phyloP scores from a whole-genome alignment of 2,329 filamentous ascomycete species.

The Ustulina deusta region DNA sequence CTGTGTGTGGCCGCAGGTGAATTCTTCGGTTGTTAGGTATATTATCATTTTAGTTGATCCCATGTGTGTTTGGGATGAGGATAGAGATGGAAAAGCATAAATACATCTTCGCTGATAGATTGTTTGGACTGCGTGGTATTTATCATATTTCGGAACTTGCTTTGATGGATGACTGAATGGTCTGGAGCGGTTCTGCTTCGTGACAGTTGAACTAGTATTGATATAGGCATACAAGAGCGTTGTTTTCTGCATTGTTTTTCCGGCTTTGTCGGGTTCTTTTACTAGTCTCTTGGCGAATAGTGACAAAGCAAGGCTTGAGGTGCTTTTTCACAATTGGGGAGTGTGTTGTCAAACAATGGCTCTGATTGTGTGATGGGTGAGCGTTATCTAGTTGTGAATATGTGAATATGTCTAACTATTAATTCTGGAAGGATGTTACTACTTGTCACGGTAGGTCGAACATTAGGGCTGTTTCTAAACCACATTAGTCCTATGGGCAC shows the following conservation, averaged over 20 bases:
- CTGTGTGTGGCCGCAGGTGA: slow-evolving; percentile 37
- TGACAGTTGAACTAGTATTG: background rate
- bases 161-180: background rate
- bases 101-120: background rate
- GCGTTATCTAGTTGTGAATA: background rate
- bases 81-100: background rate
- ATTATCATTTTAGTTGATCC: slow-evolving; percentile 35
- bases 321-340: background rate
- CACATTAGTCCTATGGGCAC: background rate
- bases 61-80: background rate
- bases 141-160: background rate
- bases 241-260: background rate
- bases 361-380: background rate
- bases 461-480: background rate
- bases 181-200: too few species aligned
- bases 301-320: background rate
- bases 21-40: slow-evolving; percentile 36
- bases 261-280: background rate
- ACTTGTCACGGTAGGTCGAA: background rate
- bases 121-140: background rate
- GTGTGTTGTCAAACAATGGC: background rate
- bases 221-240: background rate
- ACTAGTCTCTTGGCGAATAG: background rate
- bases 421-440: background rate
- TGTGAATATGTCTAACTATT: background rate